Base-by-base conservation (phyloP, 2,329 filamentous ascomycete genomes). In the Ascosphaera acerosa region DNA sequence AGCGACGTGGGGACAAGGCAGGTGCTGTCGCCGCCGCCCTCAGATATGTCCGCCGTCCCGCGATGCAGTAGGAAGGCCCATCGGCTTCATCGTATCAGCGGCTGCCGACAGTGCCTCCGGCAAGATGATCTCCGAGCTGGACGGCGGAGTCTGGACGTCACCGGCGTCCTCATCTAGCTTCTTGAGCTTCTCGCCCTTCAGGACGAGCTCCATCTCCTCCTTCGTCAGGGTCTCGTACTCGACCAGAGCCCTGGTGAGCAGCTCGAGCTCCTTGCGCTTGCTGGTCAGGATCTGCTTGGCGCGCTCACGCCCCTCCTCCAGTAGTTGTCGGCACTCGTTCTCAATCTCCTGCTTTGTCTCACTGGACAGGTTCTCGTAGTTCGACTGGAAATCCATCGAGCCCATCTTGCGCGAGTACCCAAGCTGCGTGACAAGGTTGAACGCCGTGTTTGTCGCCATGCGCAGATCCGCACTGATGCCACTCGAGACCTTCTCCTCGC, bases 161-260 rank as follows among this genome's bases (percentile, higher is more conserved):
- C 9, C 7, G 66, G 60, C 36, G 67, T 45, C 25, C 51, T 57
- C 36, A 61, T 64, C 31, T 7, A 77, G 53, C 36, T 77, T 76
- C 1, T 70, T 61, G 22, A 97, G 58, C 46, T 76, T 73, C 54
- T 92, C 80, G 20, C 87, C 87, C 32, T 66, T 68, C 38, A 97
- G 71, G 4, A 94, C 77, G 57, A 76, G 78, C 50, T 82, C 70
- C 38, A 94, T 89, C 51, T 97, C 87, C 3, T 75, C 70, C 50
- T 74, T 76, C 49, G 76, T 75, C 32, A 97, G 57, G 0, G 81
- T 92, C 59, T 97, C 87, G 51, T 92, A 94, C 51, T 92, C 73
- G 19, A 97, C 70, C 6, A 97, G 62, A 4, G 82, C 87, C 45
- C 82, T 71, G 17, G 87, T 84, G 6, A 97, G 59, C 7, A 78